These are phyloP conservation scores for Agaricales sp. DNA, from an alignment of 1,284 basidiomycete species.

Conservation along the genomic window DNA sequence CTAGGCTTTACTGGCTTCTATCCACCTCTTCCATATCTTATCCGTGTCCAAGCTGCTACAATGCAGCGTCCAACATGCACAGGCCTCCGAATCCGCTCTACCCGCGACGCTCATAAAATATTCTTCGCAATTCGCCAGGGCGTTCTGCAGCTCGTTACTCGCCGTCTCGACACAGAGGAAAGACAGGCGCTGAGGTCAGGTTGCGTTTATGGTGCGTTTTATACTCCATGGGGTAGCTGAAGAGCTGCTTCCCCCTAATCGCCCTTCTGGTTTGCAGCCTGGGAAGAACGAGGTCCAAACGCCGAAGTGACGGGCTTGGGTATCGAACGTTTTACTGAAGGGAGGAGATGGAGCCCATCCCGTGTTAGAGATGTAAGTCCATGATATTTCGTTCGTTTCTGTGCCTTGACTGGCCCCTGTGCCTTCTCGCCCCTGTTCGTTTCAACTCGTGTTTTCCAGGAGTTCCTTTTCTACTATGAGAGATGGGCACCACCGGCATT, in stretches of 20 bases:
- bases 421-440: slow-evolving; percentile 6
- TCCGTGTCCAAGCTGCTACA: no score
- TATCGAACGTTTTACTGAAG: slow-evolving; percentile 72
- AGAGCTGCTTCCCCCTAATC: neutral
- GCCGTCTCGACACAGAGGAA: slow-evolving; percentile 70
- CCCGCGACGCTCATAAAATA: slow-evolving; percentile 69
- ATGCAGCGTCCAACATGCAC: slow-evolving; percentile 58
- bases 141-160: slow-evolving; percentile 60
- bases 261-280: slow-evolving; percentile 30
- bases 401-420: neutral
- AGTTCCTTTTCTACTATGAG: slow-evolving; percentile 76
- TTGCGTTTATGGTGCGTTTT: slow-evolving; percentile 48
- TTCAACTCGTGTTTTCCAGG: slow-evolving; percentile 31
- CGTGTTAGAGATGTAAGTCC: slow-evolving; percentile 63
- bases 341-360: slow-evolving; percentile 68
- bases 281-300: slow-evolving; percentile 74
- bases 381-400: slow-evolving; percentile 7
- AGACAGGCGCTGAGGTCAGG: slow-evolving; percentile 53
- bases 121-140: slow-evolving; percentile 63
- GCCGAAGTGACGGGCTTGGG: slow-evolving; percentile 68
- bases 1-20: no score
- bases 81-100: slow-evolving; percentile 64
- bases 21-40: no score
- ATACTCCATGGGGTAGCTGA: neutral
- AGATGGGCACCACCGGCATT: slow-evolving; percentile 44